Conservation (phyloP, 2,329 filamentous ascomycete genomes). For the Botrytis tulipae region DNA sequence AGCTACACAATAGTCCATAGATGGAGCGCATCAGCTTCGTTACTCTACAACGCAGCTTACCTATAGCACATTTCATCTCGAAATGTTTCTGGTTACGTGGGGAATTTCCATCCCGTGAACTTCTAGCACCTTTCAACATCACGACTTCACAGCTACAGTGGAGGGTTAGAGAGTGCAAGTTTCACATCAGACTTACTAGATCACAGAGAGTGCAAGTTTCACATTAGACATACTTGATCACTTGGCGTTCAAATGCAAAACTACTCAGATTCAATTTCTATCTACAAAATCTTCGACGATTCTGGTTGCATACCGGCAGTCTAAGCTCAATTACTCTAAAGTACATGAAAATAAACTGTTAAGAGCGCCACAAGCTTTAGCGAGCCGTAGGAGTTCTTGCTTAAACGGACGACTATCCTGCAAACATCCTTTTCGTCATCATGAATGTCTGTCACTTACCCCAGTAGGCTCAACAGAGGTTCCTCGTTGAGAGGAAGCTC, state of each 20-base stretch:
- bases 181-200: not conserved
- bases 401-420: not conserved
- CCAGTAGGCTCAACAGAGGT: not conserved
- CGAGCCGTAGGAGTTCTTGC: not conserved
- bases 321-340: not conserved
- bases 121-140: not conserved
- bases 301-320: not conserved
- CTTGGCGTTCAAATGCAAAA: not conserved
- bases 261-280: not conserved
- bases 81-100: not conserved
- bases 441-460: not conserved
- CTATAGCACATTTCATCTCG: not conserved
- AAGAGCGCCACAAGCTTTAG: not conserved
- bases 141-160: not conserved
- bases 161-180: not conserved
- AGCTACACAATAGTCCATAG: too few relatives aligned
- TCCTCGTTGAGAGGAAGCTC: not conserved
- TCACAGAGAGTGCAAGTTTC: not conserved
- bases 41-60: not conserved
- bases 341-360: rapidly evolving
- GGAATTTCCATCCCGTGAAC: not conserved
- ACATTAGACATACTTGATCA: not conserved
- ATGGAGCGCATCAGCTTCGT: not conserved
- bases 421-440: not conserved
- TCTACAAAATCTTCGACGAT: not conserved